Percentiles rank a stretch among this genome's conserved stretches.
phyloP scores from a whole-genome alignment of 2,329 filamentous ascomycete species.

The Aspergillus pseudotamarii region DNA sequence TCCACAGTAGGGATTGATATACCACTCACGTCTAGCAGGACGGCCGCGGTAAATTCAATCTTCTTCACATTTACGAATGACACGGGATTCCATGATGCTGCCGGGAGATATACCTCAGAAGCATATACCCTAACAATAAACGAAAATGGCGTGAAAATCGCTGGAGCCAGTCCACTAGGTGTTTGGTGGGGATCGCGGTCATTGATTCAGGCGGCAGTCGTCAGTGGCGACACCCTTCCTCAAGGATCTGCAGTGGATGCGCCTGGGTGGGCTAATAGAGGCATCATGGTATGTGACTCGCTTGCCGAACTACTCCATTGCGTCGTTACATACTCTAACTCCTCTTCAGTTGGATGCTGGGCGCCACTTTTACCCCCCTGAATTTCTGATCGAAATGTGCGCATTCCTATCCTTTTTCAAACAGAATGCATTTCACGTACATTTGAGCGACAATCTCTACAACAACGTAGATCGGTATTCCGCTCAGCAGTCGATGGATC shows the following conservation, averaged over 20 bases:
- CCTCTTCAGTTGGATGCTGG: constrained; percentile 44
- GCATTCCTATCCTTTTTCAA: constrained; percentile 62
- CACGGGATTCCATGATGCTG: constrained; percentile 47
- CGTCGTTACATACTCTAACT: background rate
- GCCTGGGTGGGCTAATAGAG: constrained; percentile 54
- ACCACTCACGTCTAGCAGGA: constrained; percentile 26
- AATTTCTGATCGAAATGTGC: constrained; percentile 58
- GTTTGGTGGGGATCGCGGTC: constrained; percentile 60
- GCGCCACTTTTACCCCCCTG: constrained; percentile 56
- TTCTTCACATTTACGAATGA: constrained; percentile 53
- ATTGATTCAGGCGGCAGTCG: constrained; percentile 49
- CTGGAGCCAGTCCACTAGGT: constrained; percentile 56
- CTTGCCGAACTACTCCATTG: constrained; percentile 26
- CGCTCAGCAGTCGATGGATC: constrained; percentile 45
- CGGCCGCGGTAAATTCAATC: constrained; percentile 31
- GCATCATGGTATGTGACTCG: constrained; percentile 44
- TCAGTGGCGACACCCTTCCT: constrained; percentile 44
- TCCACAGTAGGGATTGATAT: constrained; percentile 19
- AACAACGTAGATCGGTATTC: constrained; percentile 45
- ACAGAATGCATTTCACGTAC: constrained; percentile 59
- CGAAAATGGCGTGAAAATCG: constrained; percentile 46
- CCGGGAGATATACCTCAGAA: constrained; percentile 52
- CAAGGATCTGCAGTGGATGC: constrained; percentile 49
- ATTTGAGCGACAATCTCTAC: constrained; percentile 58
- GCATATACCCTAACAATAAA: constrained; percentile 52